Conservation (phyloP, 2,329 filamentous ascomycete genomes). For the Fusarium siculi region DNA sequence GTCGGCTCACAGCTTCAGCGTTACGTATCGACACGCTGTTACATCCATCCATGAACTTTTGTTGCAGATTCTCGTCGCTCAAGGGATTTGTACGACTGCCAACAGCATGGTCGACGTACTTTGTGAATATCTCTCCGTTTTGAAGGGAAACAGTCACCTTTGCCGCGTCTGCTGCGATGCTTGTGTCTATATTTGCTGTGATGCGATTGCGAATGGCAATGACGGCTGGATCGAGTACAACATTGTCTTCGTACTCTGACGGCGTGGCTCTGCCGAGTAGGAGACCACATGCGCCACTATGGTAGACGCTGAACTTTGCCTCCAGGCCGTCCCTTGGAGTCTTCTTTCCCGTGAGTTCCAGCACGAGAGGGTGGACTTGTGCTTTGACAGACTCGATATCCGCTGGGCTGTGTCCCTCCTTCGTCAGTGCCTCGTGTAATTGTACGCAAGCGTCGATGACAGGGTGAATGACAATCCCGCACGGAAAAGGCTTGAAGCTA, state of each 20-base stretch:
- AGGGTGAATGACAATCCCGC: not conserved
- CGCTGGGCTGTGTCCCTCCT: not conserved
- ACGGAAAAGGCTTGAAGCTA: not conserved
- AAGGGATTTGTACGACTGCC: not conserved
- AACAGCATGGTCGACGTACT: not conserved
- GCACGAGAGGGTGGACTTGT: not conserved
- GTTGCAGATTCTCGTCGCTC: not conserved
- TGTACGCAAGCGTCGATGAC: not conserved
- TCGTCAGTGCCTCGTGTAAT: not conserved
- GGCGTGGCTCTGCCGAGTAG: not conserved
- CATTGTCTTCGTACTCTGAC: not conserved
- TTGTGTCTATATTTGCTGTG: not conserved
- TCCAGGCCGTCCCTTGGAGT: not conserved
- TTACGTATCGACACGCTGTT: not conserved
- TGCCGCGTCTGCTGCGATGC: not conserved
- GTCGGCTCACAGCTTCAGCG: not conserved
- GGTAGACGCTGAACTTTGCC: slow-evolving; percentile 11
- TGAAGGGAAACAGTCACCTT: rapidly evolving
- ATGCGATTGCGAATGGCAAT: not conserved
- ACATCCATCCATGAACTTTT: not conserved
- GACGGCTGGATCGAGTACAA: not conserved
- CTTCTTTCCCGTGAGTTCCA: slow-evolving; percentile 1
- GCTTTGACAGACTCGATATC: not conserved
- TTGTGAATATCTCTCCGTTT: not conserved
- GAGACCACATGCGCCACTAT: not conserved